Base-by-base conservation (phyloP, 179 eudicot species). In the Camellia oleifera region DNA sequence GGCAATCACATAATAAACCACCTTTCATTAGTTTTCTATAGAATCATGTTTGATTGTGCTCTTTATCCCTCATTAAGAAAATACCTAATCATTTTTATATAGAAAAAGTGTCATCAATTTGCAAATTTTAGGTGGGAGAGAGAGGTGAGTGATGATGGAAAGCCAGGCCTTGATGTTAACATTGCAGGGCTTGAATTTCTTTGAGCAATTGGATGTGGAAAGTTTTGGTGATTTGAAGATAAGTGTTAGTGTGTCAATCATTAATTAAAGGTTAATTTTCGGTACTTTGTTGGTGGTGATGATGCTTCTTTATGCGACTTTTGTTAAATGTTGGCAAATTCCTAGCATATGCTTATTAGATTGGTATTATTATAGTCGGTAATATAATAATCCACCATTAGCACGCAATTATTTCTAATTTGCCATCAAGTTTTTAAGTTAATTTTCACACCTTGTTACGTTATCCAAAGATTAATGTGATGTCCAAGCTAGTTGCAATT, bases 211-310 rank as follows among this genome's bases (percentile, higher is more conserved):
- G 15, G 7, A 8, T n/a, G 54, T 54, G 42, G 4, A 17, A 60
- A 53, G 78, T 57, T 32, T 32, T 32, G 70, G 78, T 46, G 61
- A 10, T 17, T 50, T 20, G 79, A 50, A 64, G 79, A 66, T 77
- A 77, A 66, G 72, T 15, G 52, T 65, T 52, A 65, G 20, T 32
- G 61, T 11, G 40, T 75, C 42, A 60, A 75, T 57, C 44, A 76
- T 12, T 61, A n/a, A 12, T 0, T 52, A 52, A 72, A 72, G 40
- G 40, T 20, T 40, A 8, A 53, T 48, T 48, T 2, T n/a, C 60
- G 7, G 15, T 10, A 42, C 15, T 40, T 61, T 0, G 18, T 58
- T 42, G 10, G 68, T 58, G 78, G 40, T 0, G 11, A 62, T 45
- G 69, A 63, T 44, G 44, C 20, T 54, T 4, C 11, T 60, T 60